These are phyloP conservation scores for Mortierella sp. DNA, from an alignment of 371 early-diverging fungal genomes.

Conservation along the genomic window DNA sequence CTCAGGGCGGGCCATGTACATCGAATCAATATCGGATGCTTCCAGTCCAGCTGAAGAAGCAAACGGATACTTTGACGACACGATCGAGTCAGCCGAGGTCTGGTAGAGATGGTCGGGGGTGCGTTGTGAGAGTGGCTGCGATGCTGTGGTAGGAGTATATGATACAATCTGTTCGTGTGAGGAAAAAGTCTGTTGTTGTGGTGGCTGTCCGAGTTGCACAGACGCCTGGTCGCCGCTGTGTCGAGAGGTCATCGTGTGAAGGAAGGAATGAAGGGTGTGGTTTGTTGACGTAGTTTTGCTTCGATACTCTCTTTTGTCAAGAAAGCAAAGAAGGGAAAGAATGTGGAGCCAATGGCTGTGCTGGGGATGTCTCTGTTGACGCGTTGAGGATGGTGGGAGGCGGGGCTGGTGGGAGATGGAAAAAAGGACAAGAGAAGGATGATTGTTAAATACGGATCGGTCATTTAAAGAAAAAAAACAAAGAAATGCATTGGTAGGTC, in stretches of 20 bases:
- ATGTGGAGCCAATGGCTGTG: not conserved
- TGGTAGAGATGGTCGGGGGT: slow-evolving; percentile 22
- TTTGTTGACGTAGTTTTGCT: too few species aligned
- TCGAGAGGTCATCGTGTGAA: not conserved
- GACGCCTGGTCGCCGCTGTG: too few species aligned
- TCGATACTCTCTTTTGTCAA: too few species aligned
- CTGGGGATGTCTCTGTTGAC: not conserved
- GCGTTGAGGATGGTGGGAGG: not conserved
- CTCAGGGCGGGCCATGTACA: slow-evolving; percentile 4
- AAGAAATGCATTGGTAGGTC: not conserved
- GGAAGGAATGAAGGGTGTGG: too few species aligned
- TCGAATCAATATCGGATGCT: slow-evolving; percentile 2
- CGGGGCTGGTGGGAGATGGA: not conserved
- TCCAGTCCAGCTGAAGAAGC: slow-evolving; percentile 11
- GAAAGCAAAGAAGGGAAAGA: not conserved
- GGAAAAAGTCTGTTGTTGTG: too few species aligned
- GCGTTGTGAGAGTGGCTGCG: not conserved
- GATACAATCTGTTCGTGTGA: too few species aligned
- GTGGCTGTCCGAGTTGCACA: not conserved
- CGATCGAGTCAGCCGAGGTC: not conserved
- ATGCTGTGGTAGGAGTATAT: not conserved
- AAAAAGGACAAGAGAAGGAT: not conserved
- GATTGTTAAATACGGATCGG: not conserved
- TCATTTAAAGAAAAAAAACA: not conserved
- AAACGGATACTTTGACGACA: slow-evolving; percentile 1